phyloP scores from a whole-genome alignment of 2,329 filamentous ascomycete genomes.

The Fusarium sp. region DNA sequence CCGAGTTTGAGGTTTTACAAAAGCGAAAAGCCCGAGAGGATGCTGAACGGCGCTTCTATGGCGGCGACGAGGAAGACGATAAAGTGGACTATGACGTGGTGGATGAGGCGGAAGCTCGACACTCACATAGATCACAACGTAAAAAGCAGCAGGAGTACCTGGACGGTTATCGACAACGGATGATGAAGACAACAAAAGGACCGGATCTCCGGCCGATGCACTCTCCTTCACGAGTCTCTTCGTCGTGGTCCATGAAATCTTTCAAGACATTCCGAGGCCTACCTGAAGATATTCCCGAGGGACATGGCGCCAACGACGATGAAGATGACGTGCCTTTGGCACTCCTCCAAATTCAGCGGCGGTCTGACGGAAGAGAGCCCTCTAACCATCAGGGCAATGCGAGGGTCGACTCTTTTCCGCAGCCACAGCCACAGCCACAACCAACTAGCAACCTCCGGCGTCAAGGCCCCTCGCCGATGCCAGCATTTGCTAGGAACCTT shows the following conservation, averaged over 20 bases:
- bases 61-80: slow-evolving; percentile 14
- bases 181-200: slow-evolving; percentile 29
- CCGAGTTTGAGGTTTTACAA: slow-evolving; percentile 14
- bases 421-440: not conserved
- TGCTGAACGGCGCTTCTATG: not conserved
- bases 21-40: slow-evolving; percentile 5
- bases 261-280: not conserved
- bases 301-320: not conserved
- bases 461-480: not conserved
- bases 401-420: not conserved
- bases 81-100: slow-evolving; percentile 12
- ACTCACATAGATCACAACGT: slow-evolving; percentile 1
- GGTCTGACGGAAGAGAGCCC: not conserved
- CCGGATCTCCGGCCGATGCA: not conserved
- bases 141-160: slow-evolving; percentile 23
- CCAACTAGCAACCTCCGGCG: not conserved
- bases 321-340: slow-evolving; percentile 22
- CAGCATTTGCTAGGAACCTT: not conserved
- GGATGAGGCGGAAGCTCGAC: slow-evolving; percentile 6
- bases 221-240: slow-evolving; percentile 3
- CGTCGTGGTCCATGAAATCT: slow-evolving; percentile 9
- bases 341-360: not conserved
- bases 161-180: slow-evolving; percentile 17
- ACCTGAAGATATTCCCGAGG: not conserved
- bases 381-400: not conserved